Evolutionary conservation across 176 grass and related monocot species (phyloP).

Genomic region (Carex scoparia): DNA sequence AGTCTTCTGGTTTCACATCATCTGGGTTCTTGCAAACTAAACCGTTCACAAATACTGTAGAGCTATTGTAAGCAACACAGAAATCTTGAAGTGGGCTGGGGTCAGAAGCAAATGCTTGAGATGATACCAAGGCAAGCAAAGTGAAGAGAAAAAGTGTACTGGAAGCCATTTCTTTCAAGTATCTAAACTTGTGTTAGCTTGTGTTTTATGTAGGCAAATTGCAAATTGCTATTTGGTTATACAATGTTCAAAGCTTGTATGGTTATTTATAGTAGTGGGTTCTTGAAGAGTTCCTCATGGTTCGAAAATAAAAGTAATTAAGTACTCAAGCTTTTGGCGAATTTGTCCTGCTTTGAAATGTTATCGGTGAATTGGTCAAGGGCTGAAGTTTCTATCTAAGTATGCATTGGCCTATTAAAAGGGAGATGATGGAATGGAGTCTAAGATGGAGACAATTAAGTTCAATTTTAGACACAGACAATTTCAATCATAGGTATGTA

Average conservation of each 20-base stretch:
- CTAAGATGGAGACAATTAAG: too few species aligned
- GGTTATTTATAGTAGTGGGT: not conserved
- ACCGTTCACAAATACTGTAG: not conserved
- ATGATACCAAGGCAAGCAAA: not conserved
- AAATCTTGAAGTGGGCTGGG: slow-evolving; percentile 51
- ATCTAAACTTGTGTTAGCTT: not conserved
- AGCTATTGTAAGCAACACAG: not conserved
- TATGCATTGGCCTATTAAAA: not conserved
- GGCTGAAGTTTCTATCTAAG: too few species aligned
- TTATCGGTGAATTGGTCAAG: too few species aligned
- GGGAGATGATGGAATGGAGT: too few species aligned
- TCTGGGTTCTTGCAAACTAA: not conserved
- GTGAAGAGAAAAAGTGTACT: not conserved
- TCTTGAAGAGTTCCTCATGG: not conserved
- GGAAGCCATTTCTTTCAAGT: not conserved
- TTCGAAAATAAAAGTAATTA: too few species aligned
- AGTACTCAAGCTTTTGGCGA: too few species aligned
- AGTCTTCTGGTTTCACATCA: not conserved
- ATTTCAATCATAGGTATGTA: not conserved
- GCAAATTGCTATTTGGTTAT: not conserved
- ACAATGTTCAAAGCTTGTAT: not conserved
- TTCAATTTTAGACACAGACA: not conserved
- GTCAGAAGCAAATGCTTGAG: slow-evolving; percentile 37
- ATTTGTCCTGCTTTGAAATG: too few species aligned
- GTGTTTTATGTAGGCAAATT: not conserved